Conservation (phyloP, 2,329 filamentous ascomycete species). For the Cytospora chrysosperma region DNA sequence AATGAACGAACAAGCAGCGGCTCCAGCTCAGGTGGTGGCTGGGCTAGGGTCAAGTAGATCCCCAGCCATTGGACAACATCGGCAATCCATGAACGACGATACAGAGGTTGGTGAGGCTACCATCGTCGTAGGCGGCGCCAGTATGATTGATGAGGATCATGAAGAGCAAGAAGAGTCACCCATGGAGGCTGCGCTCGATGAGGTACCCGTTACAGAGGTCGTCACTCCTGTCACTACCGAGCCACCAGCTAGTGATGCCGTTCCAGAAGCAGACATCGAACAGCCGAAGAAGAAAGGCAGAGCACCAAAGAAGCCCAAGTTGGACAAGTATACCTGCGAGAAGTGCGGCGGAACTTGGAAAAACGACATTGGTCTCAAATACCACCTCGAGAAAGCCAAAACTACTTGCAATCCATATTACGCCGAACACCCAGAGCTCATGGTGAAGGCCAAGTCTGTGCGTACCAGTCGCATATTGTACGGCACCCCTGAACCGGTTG, state of each 20-base stretch:
- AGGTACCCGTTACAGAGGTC: background rate
- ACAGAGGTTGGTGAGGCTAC: background rate
- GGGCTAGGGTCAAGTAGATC: background rate
- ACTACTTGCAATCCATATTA: constrained; percentile 53
- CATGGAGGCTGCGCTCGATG: background rate
- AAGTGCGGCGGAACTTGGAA: constrained; percentile 57
- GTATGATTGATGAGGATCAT: background rate
- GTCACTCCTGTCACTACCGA: background rate
- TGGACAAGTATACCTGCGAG: constrained; percentile 40
- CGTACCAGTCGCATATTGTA: background rate
- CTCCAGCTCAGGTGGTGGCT: background rate
- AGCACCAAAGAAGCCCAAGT: constrained; percentile 2
- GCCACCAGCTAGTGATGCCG: background rate
- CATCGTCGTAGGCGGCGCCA: constrained; percentile 1
- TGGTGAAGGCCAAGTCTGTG: constrained; percentile 23
- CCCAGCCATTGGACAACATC: background rate
- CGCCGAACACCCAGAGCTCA: constrained; percentile 31
- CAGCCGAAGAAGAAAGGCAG: background rate
- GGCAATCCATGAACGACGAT: background rate
- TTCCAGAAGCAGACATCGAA: background rate
- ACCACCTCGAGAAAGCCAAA: constrained; percentile 56
- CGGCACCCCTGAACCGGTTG: constrained; percentile 9
- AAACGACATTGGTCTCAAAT: constrained; percentile 57
- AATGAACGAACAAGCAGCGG: background rate
- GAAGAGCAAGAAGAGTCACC: background rate